Conservation (phyloP, 371 early-diverging fungal genomes). For the Mucor indicus region DNA sequence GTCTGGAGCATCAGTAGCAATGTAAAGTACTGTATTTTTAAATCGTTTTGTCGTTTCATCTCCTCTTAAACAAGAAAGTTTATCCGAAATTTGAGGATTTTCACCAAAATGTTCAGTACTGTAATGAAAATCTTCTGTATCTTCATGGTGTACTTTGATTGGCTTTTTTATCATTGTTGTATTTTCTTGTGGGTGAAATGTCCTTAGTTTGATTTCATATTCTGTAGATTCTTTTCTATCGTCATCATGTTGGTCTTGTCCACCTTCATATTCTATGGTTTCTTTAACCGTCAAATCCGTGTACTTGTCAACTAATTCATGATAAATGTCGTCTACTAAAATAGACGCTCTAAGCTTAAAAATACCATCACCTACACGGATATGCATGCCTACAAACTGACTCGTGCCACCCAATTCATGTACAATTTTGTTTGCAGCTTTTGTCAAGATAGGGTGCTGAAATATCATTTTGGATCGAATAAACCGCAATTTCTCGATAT, state of each 20-base stretch:
- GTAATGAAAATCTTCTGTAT: too few relatives aligned
- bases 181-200: slow-evolving; percentile 16
- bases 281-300: slow-evolving; percentile 36
- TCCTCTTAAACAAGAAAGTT: slow-evolving; percentile 10
- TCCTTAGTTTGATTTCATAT: slow-evolving; percentile 42
- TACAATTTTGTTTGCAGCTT: slow-evolving; percentile 40
- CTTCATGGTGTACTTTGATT: slow-evolving; percentile 13
- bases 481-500: slow-evolving; percentile 28
- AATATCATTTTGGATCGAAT: slow-evolving; percentile 51
- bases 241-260: slow-evolving; percentile 22
- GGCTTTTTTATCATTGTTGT: slow-evolving; percentile 14
- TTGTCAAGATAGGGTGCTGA: slow-evolving; percentile 42
- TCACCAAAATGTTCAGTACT: background rate
- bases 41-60: slow-evolving; percentile 8
- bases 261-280: slow-evolving; percentile 24
- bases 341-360: slow-evolving; percentile 48
- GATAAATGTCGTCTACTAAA: slow-evolving; percentile 41
- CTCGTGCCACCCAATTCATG: slow-evolving; percentile 43
- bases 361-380: slow-evolving; percentile 53
- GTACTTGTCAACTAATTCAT: slow-evolving; percentile 34
- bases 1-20: slow-evolving; percentile 58
- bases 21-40: slow-evolving; percentile 44
- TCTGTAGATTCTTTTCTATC: slow-evolving; percentile 42
- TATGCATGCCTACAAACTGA: slow-evolving; percentile 50
- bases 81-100: slow-evolving; percentile 8